phyloP scores from a whole-genome alignment of 495 filamentous ascomycete genomes.

The Penicillium lagena region DNA sequence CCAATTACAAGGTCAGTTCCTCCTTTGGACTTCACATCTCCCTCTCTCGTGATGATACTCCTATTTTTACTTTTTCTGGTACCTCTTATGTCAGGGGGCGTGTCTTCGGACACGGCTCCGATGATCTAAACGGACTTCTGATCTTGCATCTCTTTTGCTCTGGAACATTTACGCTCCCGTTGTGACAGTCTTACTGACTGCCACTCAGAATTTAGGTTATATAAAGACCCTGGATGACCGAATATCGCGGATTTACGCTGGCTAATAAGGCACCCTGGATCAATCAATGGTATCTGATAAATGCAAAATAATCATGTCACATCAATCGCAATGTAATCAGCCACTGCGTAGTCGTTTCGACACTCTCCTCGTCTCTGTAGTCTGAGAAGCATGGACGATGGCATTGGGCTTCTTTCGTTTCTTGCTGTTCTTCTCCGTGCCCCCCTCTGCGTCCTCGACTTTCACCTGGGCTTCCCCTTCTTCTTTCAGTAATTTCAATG shows the following conservation, averaged over 20 bases:
- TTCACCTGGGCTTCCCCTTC: slow-evolving; percentile 17
- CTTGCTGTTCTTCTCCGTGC: slow-evolving; percentile 7
- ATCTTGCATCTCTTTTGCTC: slow-evolving; percentile 15
- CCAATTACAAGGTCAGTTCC: slow-evolving; percentile 23
- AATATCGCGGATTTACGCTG: background rate
- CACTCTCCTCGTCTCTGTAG: slow-evolving; percentile 27
- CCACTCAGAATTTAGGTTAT: slow-evolving; percentile 2
- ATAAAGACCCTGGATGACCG: too few relatives aligned
- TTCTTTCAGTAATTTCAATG: slow-evolving; percentile 19
- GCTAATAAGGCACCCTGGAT: too few relatives aligned
- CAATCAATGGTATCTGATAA: too few relatives aligned
- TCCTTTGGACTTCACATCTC: background rate
- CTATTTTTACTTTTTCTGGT: slow-evolving; percentile 49
- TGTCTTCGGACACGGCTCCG: slow-evolving; percentile 37
- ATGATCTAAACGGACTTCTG: slow-evolving; percentile 63
- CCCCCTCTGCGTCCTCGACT: slow-evolving; percentile 14
- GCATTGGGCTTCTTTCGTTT: slow-evolving; percentile 14
- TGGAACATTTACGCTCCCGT: slow-evolving; percentile 2
- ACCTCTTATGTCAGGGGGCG: slow-evolving; percentile 56
- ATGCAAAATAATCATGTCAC: too few relatives aligned
- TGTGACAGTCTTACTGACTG: slow-evolving; percentile 18
- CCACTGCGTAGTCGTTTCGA: slow-evolving; percentile 30
- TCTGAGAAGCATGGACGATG: slow-evolving; percentile 20
- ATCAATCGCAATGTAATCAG: background rate
- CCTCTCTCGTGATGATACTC: slow-evolving; percentile 41